A percentile compares a stretch with the other conserved stretches of the same genome.
These are phyloP conservation scores for Hsuehochloa calcarea DNA, from an alignment of 176 grass and related monocot genomes.

Conservation along the genomic window DNA sequence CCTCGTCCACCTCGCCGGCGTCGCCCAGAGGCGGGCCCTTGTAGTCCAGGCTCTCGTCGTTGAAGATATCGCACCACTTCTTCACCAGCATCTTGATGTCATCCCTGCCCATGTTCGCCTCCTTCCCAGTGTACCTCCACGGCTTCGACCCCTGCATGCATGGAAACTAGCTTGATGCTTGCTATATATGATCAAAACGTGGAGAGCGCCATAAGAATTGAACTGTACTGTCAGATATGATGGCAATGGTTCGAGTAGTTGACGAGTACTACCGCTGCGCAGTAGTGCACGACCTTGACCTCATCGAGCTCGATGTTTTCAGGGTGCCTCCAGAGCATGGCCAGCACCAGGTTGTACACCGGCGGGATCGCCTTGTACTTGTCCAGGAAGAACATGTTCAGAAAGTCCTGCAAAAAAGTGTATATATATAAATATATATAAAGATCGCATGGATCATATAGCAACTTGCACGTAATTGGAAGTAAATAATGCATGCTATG, in stretches of 20 bases:
- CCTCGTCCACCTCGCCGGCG: not conserved
- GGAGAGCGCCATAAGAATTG: too few species aligned
- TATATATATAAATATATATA: too few species aligned
- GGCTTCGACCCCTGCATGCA: conserved; percentile 65
- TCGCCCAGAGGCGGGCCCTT: conserved; percentile 2
- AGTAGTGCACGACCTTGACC: conserved; percentile 93
- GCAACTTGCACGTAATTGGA: not conserved
- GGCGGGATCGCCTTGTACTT: conserved; percentile 54
- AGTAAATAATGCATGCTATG: not conserved
- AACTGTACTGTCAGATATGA: too few species aligned
- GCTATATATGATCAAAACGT: too few species aligned
- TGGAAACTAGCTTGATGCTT: too few species aligned
- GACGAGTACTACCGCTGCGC: conserved; percentile 62
- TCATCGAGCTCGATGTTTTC: conserved; percentile 56
- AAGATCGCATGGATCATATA: not conserved
- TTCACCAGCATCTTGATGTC: conserved; percentile 68
- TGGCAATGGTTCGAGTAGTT: not conserved
- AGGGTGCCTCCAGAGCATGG: conserved; percentile 87
- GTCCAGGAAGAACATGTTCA: conserved; percentile 78
- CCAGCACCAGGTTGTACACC: conserved; percentile 74
- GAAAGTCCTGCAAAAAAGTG: conserved; percentile 62
- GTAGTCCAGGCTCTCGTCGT: conserved; percentile 61
- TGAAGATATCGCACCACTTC: conserved; percentile 61
- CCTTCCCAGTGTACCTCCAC: conserved; percentile 71
- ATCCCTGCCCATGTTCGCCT: conserved; percentile 70